These are phyloP conservation scores for Ophiostoma sp. DNA, from an alignment of 2,329 filamentous ascomycete species.

Conservation along the genomic window DNA sequence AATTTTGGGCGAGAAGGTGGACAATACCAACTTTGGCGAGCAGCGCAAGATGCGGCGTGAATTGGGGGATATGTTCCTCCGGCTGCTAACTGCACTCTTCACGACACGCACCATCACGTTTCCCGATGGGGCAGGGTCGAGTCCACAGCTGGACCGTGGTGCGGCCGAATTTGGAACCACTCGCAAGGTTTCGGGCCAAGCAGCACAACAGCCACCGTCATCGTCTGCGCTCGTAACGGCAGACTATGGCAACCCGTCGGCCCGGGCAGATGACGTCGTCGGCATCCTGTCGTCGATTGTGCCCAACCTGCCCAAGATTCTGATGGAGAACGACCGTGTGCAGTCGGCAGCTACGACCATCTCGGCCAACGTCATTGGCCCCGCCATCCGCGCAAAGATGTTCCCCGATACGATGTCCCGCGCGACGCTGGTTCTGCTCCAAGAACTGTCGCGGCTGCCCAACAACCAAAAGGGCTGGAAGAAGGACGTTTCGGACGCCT, in stretches of 20 bases:
- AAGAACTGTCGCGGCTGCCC: conserved; percentile 73
- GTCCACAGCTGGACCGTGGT: conserved; percentile 40
- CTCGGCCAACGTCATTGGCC: conserved; percentile 78
- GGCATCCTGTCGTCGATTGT: conserved; percentile 76
- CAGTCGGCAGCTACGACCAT: conserved; percentile 75
- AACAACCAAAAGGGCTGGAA: conserved; percentile 88
- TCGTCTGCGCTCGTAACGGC: background rate
- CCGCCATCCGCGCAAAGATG: conserved; percentile 76
- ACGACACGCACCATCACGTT: conserved; percentile 81
- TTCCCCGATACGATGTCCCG: conserved; percentile 84
- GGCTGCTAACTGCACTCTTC: conserved; percentile 89
- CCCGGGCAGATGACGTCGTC: conserved; percentile 72
- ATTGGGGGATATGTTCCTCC: conserved; percentile 82
- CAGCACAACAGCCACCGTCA: background rate
- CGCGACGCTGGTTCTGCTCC: conserved; percentile 69
- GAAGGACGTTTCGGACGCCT: conserved; percentile 87
- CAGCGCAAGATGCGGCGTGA: conserved; percentile 89
- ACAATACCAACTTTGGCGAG: conserved; percentile 97
- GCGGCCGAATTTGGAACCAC: conserved; percentile 18
- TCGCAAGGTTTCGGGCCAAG: conserved; percentile 37
- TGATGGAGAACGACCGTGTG: conserved; percentile 84
- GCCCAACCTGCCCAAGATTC: conserved; percentile 75
- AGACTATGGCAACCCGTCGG: conserved; percentile 37
- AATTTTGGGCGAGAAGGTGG: conserved; percentile 89
- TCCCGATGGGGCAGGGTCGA: conserved; percentile 49